A percentile compares a stretch with the other conserved stretches of the same genome.
phyloP scores from a whole-genome alignment of 2,329 filamentous ascomycete species.

The Diaporthe humulicola region DNA sequence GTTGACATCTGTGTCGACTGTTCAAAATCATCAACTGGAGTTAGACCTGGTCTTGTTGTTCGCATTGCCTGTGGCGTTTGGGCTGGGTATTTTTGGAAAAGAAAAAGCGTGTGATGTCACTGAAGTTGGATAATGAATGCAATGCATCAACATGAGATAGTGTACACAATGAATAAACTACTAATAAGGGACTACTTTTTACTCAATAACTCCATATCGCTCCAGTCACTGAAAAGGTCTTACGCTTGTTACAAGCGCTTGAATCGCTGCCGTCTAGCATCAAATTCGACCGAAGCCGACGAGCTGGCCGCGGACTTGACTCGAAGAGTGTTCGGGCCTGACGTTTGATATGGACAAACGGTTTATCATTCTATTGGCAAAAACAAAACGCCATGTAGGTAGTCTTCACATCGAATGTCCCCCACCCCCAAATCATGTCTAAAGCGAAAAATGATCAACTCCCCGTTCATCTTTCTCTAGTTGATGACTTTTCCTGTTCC shows the following conservation, averaged over 20 bases:
- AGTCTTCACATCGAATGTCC: neutral
- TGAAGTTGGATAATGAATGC: conserved; percentile 19
- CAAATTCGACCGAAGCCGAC: neutral
- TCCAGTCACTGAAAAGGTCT: neutral
- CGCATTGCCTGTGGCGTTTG: conserved; percentile 38
- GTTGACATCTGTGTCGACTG: conserved; percentile 40
- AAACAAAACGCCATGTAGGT: neutral
- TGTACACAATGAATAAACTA: conserved; percentile 20
- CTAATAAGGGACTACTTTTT: neutral
- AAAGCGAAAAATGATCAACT: neutral
- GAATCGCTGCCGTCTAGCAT: neutral
- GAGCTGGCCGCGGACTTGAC: neutral
- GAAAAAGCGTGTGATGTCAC: neutral
- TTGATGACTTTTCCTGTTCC: neutral
- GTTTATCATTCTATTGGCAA: conserved; percentile 1
- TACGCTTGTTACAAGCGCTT: neutral
- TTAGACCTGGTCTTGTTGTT: conserved; percentile 7
- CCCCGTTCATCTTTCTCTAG: neutral
- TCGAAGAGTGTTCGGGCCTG: neutral
- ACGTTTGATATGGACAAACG: neutral
- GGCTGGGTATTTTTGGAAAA: neutral
- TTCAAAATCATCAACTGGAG: neutral
- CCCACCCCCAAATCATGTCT: neutral
- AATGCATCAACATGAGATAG: conserved; percentile 30
- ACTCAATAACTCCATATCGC: too few species aligned